These are phyloP conservation scores for Fusarium robinianum DNA, from an alignment of 2,329 filamentous ascomycete genomes.

Conservation along the genomic window DNA sequence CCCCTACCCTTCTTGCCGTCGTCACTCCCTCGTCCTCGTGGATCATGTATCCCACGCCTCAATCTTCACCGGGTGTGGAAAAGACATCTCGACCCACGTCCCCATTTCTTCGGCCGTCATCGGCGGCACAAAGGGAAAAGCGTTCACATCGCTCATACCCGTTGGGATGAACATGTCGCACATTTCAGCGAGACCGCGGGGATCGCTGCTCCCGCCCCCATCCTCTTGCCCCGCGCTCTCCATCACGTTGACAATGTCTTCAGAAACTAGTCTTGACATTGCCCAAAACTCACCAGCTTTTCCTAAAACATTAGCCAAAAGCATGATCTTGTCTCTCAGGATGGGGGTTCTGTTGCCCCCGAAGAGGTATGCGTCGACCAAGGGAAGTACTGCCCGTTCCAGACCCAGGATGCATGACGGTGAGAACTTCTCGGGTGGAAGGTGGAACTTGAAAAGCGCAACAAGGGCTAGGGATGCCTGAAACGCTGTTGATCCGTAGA, in stretches of 20 bases:
- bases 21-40: no score
- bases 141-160: neutral
- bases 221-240: neutral
- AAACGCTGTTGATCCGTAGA: constrained; percentile 15
- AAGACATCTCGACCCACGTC: no score
- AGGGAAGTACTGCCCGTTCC: constrained; percentile 11
- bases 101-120: neutral
- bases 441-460: constrained; percentile 20
- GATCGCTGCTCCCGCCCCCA: neutral
- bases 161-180: neutral
- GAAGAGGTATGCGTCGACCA: constrained; percentile 16
- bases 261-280: constrained; percentile 14
- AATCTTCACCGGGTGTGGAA: no score
- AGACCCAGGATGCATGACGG: constrained; percentile 31
- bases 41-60: no score
- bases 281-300: constrained; percentile 30
- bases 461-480: constrained; percentile 25
- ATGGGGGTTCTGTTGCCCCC: neutral
- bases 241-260: constrained; percentile 11
- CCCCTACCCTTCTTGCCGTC: no score
- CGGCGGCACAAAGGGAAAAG: neutral
- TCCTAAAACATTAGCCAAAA: constrained; percentile 18
- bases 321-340: constrained; percentile 15
- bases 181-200: neutral
- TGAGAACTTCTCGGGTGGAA: constrained; percentile 28